Evolutionary conservation across 2,329 filamentous ascomycete genomes (phyloP).

Genomic region (Pseudocercospora fijiensis): DNA sequence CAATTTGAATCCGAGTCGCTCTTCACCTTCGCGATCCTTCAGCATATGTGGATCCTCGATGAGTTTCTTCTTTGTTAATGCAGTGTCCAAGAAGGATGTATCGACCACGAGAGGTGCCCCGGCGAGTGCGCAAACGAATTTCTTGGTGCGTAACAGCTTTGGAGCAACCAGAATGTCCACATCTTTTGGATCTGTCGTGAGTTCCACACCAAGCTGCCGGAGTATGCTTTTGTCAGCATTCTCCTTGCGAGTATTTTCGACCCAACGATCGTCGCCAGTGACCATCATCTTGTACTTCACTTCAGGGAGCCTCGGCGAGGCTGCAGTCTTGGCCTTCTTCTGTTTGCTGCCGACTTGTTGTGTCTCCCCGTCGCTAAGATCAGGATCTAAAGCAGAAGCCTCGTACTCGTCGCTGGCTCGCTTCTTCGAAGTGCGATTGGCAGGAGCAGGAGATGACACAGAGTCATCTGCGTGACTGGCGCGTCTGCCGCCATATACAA

Average conservation of each 20-base stretch:
- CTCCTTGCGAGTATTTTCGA: slow-evolving; percentile 65
- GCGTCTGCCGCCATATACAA: slow-evolving; percentile 58
- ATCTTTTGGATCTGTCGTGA: slow-evolving; percentile 71
- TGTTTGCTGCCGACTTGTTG: slow-evolving; percentile 46
- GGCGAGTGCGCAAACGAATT: slow-evolving; percentile 86
- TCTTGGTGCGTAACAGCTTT: slow-evolving; percentile 81
- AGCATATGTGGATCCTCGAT: slow-evolving; percentile 64
- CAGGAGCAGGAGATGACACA: slow-evolving; percentile 33
- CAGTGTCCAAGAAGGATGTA: slow-evolving; percentile 74
- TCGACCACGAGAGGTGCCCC: slow-evolving; percentile 75
- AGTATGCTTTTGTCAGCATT: slow-evolving; percentile 79
- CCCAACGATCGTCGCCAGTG: slow-evolving; percentile 82
- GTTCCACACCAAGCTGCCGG: slow-evolving; percentile 78
- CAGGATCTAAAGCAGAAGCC: slow-evolving; percentile 45
- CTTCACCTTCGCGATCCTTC: slow-evolving; percentile 70
- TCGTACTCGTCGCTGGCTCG: slow-evolving; percentile 42
- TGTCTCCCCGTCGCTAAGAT: slow-evolving; percentile 48
- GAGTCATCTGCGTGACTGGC: slow-evolving; percentile 48
- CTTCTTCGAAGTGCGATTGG: slow-evolving; percentile 34
- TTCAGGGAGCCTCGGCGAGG: slow-evolving; percentile 55
- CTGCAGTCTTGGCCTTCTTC: slow-evolving; percentile 51
- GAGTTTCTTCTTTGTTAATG: slow-evolving; percentile 64
- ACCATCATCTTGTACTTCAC: slow-evolving; percentile 74
- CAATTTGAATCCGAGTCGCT: slow-evolving; percentile 67
- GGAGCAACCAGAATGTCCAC: slow-evolving; percentile 89